Evolutionary conservation across 495 filamentous ascomycete species (phyloP).

Genomic region (Hapsidospora chrysogenum): DNA sequence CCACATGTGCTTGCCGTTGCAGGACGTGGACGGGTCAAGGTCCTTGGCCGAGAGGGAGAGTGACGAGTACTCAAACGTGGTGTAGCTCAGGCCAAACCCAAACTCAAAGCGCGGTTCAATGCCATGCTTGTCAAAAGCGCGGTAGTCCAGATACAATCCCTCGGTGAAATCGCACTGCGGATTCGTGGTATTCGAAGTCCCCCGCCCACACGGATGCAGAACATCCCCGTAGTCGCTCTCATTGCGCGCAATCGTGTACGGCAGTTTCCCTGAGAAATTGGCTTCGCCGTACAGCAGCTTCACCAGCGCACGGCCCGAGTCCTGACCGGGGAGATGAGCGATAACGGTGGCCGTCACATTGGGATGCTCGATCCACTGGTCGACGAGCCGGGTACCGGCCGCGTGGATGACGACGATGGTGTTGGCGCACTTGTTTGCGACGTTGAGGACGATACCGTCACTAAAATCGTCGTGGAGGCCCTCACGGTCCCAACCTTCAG

Average conservation of each 20-base stretch:
- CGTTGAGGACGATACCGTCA: constrained; percentile 36
- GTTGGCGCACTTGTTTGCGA: constrained; percentile 38
- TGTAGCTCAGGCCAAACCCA: constrained; percentile 57
- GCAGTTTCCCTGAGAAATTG: constrained; percentile 47
- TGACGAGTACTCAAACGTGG: constrained; percentile 36
- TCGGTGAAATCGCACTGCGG: constrained; percentile 51
- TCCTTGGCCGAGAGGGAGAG: constrained; percentile 16
- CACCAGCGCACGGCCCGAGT: constrained; percentile 37
- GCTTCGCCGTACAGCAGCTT: constrained; percentile 42
- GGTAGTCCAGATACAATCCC: constrained; percentile 49
- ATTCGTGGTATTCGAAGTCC: constrained; percentile 33
- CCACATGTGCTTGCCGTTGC: constrained; percentile 25
- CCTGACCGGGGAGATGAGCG: constrained; percentile 45
- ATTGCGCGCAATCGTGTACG: constrained; percentile 52
- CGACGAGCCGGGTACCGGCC: constrained; percentile 38
- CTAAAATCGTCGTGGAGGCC: constrained; percentile 31
- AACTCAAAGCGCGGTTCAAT: constrained; percentile 53
- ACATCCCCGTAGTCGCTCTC: constrained; percentile 49
- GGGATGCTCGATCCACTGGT: constrained; percentile 40
- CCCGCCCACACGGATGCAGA: constrained; percentile 9
- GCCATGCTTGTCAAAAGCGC: constrained; percentile 45
- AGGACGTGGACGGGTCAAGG: constrained; percentile 5
- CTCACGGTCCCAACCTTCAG: constrained; percentile 33
- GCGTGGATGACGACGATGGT: constrained; percentile 49
- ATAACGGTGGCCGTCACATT: constrained; percentile 48